These are phyloP conservation scores for Leccinum ochraceum DNA, from an alignment of 768 basidiomycete genomes.

Conservation along the genomic window DNA sequence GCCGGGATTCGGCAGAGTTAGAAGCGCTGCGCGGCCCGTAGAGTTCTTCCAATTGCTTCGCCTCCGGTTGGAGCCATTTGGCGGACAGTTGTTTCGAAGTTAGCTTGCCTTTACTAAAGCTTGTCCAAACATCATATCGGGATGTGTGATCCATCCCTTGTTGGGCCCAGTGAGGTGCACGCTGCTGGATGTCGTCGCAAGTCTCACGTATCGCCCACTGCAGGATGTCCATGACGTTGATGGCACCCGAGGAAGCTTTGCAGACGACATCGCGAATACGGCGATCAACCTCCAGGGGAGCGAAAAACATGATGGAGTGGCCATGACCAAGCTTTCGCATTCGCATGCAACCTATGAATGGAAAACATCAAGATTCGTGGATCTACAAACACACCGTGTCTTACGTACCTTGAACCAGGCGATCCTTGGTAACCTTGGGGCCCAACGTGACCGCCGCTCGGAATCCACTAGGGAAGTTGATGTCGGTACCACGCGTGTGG, in stretches of 20 bases:
- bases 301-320: neutral
- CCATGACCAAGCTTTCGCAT: neutral
- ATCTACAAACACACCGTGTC: too few relatives aligned
- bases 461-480: slow-evolving; percentile 35
- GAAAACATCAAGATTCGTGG: neutral
- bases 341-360: neutral
- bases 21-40: neutral
- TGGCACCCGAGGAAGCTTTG: neutral
- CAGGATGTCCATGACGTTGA: neutral
- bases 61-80: neutral
- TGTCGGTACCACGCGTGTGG: slow-evolving; percentile 42
- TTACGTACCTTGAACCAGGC: slow-evolving; percentile 12
- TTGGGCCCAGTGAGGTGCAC: neutral
- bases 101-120: neutral
- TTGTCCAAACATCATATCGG: neutral
- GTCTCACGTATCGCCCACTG: neutral
- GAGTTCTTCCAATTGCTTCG: neutral
- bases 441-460: slow-evolving; percentile 42
- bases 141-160: neutral
- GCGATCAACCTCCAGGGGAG: neutral
- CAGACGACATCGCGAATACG: neutral
- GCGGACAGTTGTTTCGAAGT: neutral
- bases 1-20: neutral
- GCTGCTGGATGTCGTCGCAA: neutral
- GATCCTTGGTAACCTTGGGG: slow-evolving; percentile 40